Evolutionary conservation across 495 filamentous ascomycete genomes (phyloP), one percentile per base, ranked within the genome.

Genomic region (Pyronema omphalodes): DNA sequence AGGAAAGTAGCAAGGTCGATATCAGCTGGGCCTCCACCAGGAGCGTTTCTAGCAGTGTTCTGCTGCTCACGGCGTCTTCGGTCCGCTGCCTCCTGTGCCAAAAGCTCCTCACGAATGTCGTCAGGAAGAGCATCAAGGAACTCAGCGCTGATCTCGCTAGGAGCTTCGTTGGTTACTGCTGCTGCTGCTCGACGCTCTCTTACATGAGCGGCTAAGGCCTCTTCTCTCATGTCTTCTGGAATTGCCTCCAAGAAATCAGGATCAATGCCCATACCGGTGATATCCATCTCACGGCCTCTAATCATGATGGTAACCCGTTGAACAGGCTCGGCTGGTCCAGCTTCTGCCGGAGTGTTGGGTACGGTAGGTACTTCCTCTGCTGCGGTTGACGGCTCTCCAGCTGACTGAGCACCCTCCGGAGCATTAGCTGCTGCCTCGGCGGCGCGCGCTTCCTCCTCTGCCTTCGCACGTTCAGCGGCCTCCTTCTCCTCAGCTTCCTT

Each of bases 1-100:
- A 99, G 70, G 70, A 99, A 94, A 62, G 83, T 93, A 29, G 85
- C 87, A 39, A 86, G 72, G 67, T 95, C 88, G 80, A 99, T 93
- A 23, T 96, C 93, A 63, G 82, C 79, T n/a, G 76, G 76, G 41
- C 76, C 77, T 50, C 75, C 69, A 57, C 74, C 75, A 45, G 70
- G 73, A n/a, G 68, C 67, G 67, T 79, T 69, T 71, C 86, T 78
- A 11, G 75, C 73, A 57, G 73, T 75, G 62, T 94, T 85, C 48
- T 86, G 85, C 47, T 86, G 84, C 61, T 95, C 86, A 6, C 86
- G 80, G 44, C 88, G 86, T 45, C 91, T 84, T 46, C 88, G 84
- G 59, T 94, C 93, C 57, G 80, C 77, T 34, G 81, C 76, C 69
- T 99, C 93, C 63, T 94, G 85, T 58, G 86, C 79, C 3, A 94